Evolutionary conservation across 148 eudicot genomes (phyloP), one percentile per base, ranked within the genome.

Genomic region (Cornus florida): DNA sequence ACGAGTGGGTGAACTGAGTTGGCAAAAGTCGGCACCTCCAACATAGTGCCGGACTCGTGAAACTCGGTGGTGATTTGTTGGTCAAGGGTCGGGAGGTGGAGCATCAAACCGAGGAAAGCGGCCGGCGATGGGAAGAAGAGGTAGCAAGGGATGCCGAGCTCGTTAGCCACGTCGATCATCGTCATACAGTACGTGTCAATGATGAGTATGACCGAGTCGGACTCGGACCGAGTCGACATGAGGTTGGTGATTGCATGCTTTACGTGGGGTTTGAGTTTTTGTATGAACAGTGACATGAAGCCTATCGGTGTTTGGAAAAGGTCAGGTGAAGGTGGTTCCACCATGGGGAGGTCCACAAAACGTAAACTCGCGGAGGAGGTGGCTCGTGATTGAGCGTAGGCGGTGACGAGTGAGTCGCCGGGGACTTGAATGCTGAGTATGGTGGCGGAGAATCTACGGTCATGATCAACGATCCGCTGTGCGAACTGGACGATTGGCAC

Each of bases 171-270:
- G 48, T 82, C 84, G 1, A 82, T 79, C 77, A 82, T 70, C 16
- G 76, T 32, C 0, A 77, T 57, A 38, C 87, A 82, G 64, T 82
- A 82, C 80, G 79, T 78, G 62, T 85, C 87, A 3, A 85, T 6
- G 9, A 85, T 68, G 4, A 75, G 59, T 43, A 24, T 69, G 48
- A 64, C 71, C 20, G 78, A 23, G 70, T 66, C 62, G 20, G 72
- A 73, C 38, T 24, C 53, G 38, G 38, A 35, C 38, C 3, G 38
- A 11, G 32, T 10, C n/a, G 60, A 28, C 10, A 56, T 13, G 53
- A 72, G 67, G 38, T 59, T 32, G 31, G 14, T 32, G 28, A 70
- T 53, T 57, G 70, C 48, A 24, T 78, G 31, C 46, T 67, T 72
- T 0, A 77, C 78, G 20, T 41, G 68, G 23, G 70, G 14, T n/a